phyloP scores from a whole-genome alignment of 306 rosid species.

The Aeschynomene evenia region DNA sequence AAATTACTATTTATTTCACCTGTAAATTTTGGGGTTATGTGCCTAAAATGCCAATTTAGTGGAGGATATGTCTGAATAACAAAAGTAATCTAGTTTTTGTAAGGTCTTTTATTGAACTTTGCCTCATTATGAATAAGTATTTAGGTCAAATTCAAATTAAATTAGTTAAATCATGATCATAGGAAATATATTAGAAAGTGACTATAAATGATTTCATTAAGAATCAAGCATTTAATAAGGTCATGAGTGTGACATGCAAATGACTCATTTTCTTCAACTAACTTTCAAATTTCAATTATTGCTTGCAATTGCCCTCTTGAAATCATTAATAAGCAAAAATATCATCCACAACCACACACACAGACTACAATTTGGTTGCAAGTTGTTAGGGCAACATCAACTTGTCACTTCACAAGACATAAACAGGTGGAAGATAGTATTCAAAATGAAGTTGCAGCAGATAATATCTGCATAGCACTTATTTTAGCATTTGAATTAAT shows the following conservation, averaged over 20 bases:
- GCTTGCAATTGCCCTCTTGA: neutral
- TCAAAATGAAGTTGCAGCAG: conserved; percentile 19
- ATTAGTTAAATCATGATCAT: neutral
- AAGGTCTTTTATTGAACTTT: too few species aligned
- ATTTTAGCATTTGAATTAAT: conserved; percentile 12
- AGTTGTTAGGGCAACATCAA: conserved; percentile 24
- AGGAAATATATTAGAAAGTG: neutral
- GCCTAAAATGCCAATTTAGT: too few species aligned
- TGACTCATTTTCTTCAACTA: neutral
- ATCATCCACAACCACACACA: neutral
- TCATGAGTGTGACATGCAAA: neutral
- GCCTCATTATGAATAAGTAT: too few species aligned
- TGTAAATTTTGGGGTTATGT: too few species aligned
- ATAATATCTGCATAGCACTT: conserved; percentile 19
- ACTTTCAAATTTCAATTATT: neutral
- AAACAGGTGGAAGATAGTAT: neutral
- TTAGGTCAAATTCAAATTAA: neutral
- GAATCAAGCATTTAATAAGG: neutral
- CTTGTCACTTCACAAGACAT: neutral
- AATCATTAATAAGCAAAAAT: conserved; percentile 20
- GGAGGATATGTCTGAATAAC: too few species aligned
- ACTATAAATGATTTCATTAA: neutral
- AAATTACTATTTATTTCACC: too few species aligned
- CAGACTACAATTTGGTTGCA: neutral
- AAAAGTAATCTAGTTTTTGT: too few species aligned